phyloP scores from a whole-genome alignment of 306 rosid genomes.

The Abrus pulchellus region DNA sequence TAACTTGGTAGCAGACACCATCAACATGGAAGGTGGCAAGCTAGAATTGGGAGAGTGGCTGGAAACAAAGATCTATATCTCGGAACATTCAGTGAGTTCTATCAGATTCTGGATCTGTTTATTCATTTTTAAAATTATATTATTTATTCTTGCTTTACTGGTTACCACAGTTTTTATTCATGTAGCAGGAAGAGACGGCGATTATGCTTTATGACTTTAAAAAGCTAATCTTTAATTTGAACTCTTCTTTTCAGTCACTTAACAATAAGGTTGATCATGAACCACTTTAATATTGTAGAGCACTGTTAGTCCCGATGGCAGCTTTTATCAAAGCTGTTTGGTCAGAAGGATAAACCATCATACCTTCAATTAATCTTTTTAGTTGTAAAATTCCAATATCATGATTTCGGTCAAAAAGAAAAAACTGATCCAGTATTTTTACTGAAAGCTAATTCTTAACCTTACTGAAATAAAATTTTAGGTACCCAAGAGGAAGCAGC shows the following conservation, averaged over 20 bases:
- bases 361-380: slow-evolving; percentile 10
- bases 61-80: slow-evolving; percentile 91
- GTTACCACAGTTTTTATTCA: slow-evolving; percentile 13
- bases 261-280: slow-evolving; percentile 39
- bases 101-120: background rate
- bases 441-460: slow-evolving; percentile 1
- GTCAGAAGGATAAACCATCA: slow-evolving; percentile 33
- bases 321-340: slow-evolving; percentile 58
- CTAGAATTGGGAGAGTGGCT: slow-evolving; percentile 87
- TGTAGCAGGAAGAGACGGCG: slow-evolving; percentile 25
- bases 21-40: slow-evolving; percentile 95
- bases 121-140: background rate
- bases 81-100: slow-evolving; percentile 82
- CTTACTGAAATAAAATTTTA: slow-evolving; percentile 45
- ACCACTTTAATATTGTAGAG: slow-evolving; percentile 42
- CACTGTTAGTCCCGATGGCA: slow-evolving; percentile 41
- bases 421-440: background rate
- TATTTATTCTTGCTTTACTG: background rate
- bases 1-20: slow-evolving; percentile 69
- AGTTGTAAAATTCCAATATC: background rate
- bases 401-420: no score
- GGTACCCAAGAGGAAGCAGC: slow-evolving; percentile 97
- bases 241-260: slow-evolving; percentile 46
- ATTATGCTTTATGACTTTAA: slow-evolving; percentile 38
- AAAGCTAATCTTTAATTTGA: slow-evolving; percentile 40